Base-by-base conservation (phyloP, 805 yeast species). In the Komagataella ulmi region DNA sequence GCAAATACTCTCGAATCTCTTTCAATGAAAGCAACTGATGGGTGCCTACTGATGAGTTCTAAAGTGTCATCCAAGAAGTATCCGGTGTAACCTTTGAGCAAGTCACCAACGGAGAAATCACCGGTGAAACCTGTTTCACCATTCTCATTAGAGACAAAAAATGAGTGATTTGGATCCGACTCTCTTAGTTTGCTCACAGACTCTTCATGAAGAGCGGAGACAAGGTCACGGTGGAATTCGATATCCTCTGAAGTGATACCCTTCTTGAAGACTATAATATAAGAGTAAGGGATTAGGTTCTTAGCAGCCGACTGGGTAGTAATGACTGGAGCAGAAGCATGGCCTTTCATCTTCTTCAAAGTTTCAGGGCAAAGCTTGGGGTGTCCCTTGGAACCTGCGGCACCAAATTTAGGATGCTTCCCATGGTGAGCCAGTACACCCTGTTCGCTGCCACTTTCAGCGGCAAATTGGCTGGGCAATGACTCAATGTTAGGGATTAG, bases 191-290 rank as follows among this genome's bases (percentile, higher is more conserved):
- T 62, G 17, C 61, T 62, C 47, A 72, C 61, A 3, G 61, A 55
- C 48, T 72, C 69, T 48, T 69, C 60, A 68, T 78, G 89, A 52
- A 73, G 69, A 52, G 75, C 72, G 30, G 74, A 68, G 55, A 87
- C 77, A 81, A 85, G 76, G 61, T 78, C 76, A 62, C 76, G 75
- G 72, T 90, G 96, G 73, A 79, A 76, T 45, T 72, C 70, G 36
- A 77, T 70, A 54, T 77, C 78, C 44, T 78, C 78, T 23, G 74
- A 66, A 19, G 76, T 61, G 40, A 81, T 72, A 51, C 72, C 78
- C 51, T 79, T 77, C 72, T 88, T 89, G 72, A 91, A 81, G 50
- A 90, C 89, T 58, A 93, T 72, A 57, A 93, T 90, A 73, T 88
- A 93, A 61, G 83, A 82, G 71, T 85, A 76, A 44, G 89, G 83